A percentile compares a stretch with the other conserved stretches of the same genome.
Evolutionary conservation across 2,329 filamentous ascomycete species (phyloP).

Genomic region (Pseudogymnoascus sp.): DNA sequence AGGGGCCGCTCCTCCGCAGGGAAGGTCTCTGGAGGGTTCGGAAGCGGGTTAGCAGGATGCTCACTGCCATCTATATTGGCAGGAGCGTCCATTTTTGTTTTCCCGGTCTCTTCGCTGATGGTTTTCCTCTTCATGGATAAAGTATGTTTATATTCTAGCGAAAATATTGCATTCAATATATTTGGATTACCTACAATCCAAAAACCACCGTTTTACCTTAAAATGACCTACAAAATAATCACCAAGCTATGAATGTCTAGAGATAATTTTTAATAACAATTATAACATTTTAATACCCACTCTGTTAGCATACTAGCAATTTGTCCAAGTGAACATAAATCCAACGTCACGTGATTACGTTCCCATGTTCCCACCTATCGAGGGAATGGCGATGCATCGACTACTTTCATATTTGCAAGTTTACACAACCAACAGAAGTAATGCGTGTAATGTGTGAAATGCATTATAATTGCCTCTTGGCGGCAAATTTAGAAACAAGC

Average conservation of each 20-base stretch:
- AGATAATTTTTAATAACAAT: too few relatives aligned
- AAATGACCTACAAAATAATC: not conserved
- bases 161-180: not conserved
- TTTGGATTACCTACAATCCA: not conserved
- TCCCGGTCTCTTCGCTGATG: not conserved
- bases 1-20: not conserved
- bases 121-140: constrained; percentile 5
- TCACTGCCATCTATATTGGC: constrained; percentile 8
- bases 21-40: not conserved
- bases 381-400: not conserved
- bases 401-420: not conserved
- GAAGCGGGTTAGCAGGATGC: not conserved
- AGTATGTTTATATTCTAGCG: not conserved
- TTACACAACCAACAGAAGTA: not conserved
- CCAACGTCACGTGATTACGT: not conserved
- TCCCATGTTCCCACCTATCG: too few relatives aligned
- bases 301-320: not conserved
- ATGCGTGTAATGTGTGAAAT: not conserved
- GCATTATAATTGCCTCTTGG: not conserved
- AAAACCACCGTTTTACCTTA: not conserved
- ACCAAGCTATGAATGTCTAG: not conserved
- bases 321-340: not conserved
- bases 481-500: not conserved
- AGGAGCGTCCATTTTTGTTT: constrained; percentile 9
- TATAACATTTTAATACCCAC: not conserved